Percentiles rank a stretch among this genome's conserved stretches.
phyloP scores from a whole-genome alignment of 148 eudicot genomes.

The Nyssa sinensis region DNA sequence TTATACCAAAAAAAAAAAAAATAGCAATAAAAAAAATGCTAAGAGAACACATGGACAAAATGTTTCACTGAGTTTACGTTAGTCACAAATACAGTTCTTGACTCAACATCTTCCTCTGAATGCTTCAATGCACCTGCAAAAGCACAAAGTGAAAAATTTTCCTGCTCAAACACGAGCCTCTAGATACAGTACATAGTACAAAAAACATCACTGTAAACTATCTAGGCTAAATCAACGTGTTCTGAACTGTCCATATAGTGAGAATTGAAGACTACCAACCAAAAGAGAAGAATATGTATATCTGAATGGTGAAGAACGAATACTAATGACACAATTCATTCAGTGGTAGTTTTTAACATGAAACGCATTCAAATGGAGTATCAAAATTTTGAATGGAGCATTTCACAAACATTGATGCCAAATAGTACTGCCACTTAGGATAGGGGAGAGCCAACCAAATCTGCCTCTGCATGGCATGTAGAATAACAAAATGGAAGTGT shows the following conservation, averaged over 20 bases:
- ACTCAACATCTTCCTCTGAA: slow-evolving; percentile 29
- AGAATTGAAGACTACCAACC: background rate
- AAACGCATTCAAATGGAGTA: background rate
- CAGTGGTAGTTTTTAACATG: background rate
- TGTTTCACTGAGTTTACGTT: slow-evolving; percentile 35
- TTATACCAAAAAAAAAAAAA: background rate
- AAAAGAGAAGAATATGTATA: slow-evolving; percentile 3
- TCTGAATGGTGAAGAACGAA: slow-evolving; percentile 6
- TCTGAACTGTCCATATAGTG: slow-evolving; percentile 2
- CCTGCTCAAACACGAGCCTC: slow-evolving; percentile 9
- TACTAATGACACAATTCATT: background rate
- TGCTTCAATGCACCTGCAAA: slow-evolving; percentile 40
- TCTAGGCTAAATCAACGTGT: background rate
- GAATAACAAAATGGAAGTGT: background rate
- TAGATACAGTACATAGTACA: background rate
- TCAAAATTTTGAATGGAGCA: slow-evolving; percentile 1
- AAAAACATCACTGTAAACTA: slow-evolving; percentile 7
- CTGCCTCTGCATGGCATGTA: background rate
- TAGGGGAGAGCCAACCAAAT: background rate
- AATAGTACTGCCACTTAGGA: background rate
- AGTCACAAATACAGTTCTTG: slow-evolving; percentile 43
- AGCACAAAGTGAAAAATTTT: slow-evolving; percentile 22
- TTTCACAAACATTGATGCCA: background rate
- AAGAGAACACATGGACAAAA: slow-evolving; percentile 9
- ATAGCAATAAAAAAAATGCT: background rate